Evolutionary conservation across 148 eudicot genomes (phyloP), one percentile per base, ranked within the genome.

Genomic region (Limonium bicolor): DNA sequence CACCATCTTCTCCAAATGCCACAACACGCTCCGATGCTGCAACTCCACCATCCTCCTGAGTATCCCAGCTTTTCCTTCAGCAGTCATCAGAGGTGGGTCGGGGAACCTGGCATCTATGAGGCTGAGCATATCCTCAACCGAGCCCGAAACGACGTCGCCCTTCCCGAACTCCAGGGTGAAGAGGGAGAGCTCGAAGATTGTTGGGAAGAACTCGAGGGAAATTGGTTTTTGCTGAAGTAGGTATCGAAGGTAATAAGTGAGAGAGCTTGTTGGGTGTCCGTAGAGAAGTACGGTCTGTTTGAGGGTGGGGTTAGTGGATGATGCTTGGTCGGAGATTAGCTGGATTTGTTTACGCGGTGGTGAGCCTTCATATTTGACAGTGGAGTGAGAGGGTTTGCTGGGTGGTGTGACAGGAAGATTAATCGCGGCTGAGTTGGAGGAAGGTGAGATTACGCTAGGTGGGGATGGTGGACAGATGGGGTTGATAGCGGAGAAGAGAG

Each of bases 1-100:
- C 42, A 53, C 77, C 63, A 88, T 45, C 65, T 82, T 77, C 60
- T 79, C 93, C 66, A 88, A 1, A 36, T 88, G 97, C 94, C 92
- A 77, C 58, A 3, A 53, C 70, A 84, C 43, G 26, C 97, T 80
- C 73, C 54, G 32, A 49, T 88, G 97, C 67, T 88, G 92, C 56
- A 80, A 27, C 61, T 19, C 61, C 66, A 72, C 61, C 71, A 71
- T 65, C 63, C 62, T 48, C 65, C 67, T 80, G 66, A 88, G 65
- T 64, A 47, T 22, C 60, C 53, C 66, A 36, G 22, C 0, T 54
- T 40, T 41, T 24, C 2, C 1, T 30, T 27, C 6, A 21, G 4
- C 37, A 49, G 2, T 7, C 12, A 55, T 2, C 54, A 70, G 3
- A 41, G 66, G 59, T 53, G 94, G 84, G n/a, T 38, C 50, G 2